Evolutionary conservation across 2,329 filamentous ascomycete species (phyloP), one percentile per base, ranked within the genome.

Genomic region (Aureobasidium sp.): DNA sequence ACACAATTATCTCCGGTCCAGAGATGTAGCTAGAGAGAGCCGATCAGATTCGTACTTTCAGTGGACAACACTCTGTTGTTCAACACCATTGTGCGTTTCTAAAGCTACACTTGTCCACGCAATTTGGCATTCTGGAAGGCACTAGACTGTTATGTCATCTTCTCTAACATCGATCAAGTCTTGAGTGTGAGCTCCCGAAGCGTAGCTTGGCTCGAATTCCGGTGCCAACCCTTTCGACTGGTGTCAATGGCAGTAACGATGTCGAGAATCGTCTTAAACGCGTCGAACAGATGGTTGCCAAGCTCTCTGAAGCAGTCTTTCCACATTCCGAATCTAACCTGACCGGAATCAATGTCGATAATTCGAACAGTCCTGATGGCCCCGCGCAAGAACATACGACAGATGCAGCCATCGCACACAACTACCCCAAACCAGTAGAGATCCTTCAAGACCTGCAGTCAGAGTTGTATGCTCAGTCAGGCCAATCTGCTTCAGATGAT

Each of bases 371-470:
- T 12, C 37, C n/a, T 24, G 50, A 61, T 11, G 35, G n/a, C 15
- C 40, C n/a, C 15, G 6, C n/a, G n/a, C 29, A 24, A 4, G 39
- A n/a, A 8, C 17, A 35, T 4, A 22, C 6, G 7, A 22, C 40
- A 15, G 53, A 57, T 3, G 17, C 40, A 24, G 5, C 35, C 29
- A 57, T 57, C 14, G 29, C 22, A 17, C 29, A 48, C n/a, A 45
- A 39, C 15, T 57, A 62, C 27, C 60, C 60, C 5, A 52, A 57
- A 49, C 60, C 60, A 5, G 49, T 62, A 2, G 49, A 62, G n/a
- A 62, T 62, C 5, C 40, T 62, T 1, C 39, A 49, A 33, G 60
- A 62, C 17, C 31, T 62, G 42, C 60, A 62, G 19, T 56, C 49
- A 17, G 60, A 62, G 15, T 27, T 62, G 17, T 57, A 56, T 14